A percentile compares a stretch with the other conserved stretches of the same genome.
Conservation (phyloP, 768 basidiomycete genomes). For the Holtermannia corniformis region DNA sequence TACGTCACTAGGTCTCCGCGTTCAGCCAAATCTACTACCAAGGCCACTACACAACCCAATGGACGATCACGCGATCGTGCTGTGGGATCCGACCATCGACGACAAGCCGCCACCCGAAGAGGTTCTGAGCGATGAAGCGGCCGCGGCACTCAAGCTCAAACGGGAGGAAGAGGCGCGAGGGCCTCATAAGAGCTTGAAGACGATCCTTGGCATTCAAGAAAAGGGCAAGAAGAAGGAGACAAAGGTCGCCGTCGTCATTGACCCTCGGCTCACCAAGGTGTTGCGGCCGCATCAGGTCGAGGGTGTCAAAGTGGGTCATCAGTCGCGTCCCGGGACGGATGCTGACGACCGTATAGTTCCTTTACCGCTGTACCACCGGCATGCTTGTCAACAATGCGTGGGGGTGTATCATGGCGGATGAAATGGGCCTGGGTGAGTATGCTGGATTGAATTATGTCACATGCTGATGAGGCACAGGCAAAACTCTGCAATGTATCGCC, state of each 20-base stretch:
- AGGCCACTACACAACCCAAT: constrained; percentile 94
- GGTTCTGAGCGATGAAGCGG: constrained; percentile 48
- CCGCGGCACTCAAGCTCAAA: constrained; percentile 48
- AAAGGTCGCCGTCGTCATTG: constrained; percentile 95
- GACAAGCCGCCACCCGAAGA: constrained; percentile 44
- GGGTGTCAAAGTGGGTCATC: constrained; percentile 70
- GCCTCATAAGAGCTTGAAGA: constrained; percentile 86
- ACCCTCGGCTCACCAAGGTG: constrained; percentile 74
- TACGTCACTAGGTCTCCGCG: constrained; percentile 73
- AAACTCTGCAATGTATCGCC: constrained; percentile 92
- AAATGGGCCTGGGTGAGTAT: constrained; percentile 80
- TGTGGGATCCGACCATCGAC: constrained; percentile 94
- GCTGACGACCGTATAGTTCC: constrained; percentile 54
- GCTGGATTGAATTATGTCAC: neutral
- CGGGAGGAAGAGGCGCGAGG: constrained; percentile 57
- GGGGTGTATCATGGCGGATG: constrained; percentile 96
- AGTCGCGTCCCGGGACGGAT: neutral
- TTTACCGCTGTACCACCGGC: constrained; percentile 90
- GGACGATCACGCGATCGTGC: constrained; percentile 92
- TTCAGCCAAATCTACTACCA: constrained; percentile 68
- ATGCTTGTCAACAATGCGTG: constrained; percentile 79
- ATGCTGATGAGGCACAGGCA: constrained; percentile 44
- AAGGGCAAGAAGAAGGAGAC: constrained; percentile 53
- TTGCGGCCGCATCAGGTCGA: constrained; percentile 96
- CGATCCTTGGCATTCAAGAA: constrained; percentile 44